Conservation (phyloP, 441 rosid species). For the Geranium incanum region DNA sequence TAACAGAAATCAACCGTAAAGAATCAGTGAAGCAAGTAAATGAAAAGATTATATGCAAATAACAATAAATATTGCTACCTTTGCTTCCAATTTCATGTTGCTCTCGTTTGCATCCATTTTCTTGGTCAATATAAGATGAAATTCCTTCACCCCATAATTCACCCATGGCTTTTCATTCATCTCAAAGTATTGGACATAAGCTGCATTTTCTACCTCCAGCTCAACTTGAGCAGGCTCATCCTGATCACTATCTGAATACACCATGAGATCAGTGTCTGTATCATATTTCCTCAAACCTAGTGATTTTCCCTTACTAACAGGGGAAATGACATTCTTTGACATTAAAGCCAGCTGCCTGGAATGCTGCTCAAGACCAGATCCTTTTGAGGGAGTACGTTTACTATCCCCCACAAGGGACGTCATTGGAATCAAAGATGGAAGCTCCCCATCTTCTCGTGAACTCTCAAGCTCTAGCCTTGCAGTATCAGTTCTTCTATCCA, state of each 20-base stretch:
- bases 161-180: conserved; percentile 56
- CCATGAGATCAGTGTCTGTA: conserved; percentile 58
- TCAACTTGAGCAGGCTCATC: conserved; percentile 52
- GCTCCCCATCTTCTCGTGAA: conserved; percentile 86
- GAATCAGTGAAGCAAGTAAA: conserved; percentile 9
- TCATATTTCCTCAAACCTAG: conserved; percentile 65
- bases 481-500: conserved; percentile 43
- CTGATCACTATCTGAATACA: conserved; percentile 68
- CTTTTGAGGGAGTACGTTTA: conserved; percentile 37
- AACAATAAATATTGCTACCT: conserved; percentile 36
- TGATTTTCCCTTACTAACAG: conserved; percentile 46
- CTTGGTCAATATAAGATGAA: conserved; percentile 48
- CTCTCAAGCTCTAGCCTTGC: conserved; percentile 60
- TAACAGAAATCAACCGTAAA: conserved; percentile 14
- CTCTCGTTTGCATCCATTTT: conserved; percentile 38
- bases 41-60: conserved; percentile 10
- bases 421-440: conserved; percentile 59
- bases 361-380: conserved; percentile 46
- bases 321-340: conserved; percentile 68
- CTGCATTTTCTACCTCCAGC: conserved; percentile 36
- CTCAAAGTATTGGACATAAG: conserved; percentile 24
- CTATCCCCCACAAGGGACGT: conserved; percentile 37
- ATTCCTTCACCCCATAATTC: conserved; percentile 58
- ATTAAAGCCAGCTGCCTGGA: conserved; percentile 68
- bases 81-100: conserved; percentile 59